Evolutionary conservation across 768 basidiomycete genomes (phyloP).

Genomic region (Phanerodontia chrysosporium): DNA sequence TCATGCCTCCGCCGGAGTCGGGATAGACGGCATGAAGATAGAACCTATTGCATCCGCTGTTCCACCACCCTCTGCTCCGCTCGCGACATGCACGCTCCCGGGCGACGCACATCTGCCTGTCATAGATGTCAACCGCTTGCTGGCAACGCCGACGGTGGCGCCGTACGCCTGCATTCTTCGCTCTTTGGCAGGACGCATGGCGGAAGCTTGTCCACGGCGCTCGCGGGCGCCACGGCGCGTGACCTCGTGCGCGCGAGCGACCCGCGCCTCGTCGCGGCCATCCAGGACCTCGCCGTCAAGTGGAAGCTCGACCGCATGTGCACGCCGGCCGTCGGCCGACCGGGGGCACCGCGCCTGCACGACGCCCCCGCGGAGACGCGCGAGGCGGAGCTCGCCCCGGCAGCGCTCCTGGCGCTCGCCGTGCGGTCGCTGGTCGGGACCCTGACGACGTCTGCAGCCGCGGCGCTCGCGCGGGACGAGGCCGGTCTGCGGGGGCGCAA

Average conservation of each 20-base stretch:
- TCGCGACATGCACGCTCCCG: slow-evolving; percentile 11
- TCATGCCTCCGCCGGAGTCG: background rate
- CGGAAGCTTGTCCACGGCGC: background rate
- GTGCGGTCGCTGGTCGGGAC: slow-evolving; percentile 30
- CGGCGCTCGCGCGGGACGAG: slow-evolving; percentile 30
- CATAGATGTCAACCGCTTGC: slow-evolving; percentile 5
- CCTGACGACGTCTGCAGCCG: slow-evolving; percentile 31
- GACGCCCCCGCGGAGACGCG: slow-evolving; percentile 4
- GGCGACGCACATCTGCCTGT: slow-evolving; percentile 7
- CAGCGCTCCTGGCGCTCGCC: slow-evolving; percentile 33
- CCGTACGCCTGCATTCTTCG: slow-evolving; percentile 10
- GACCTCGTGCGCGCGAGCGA: slow-evolving; percentile 26
- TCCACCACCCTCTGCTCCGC: background rate
- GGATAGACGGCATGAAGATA: background rate
- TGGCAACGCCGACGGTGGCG: background rate
- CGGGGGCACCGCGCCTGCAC: slow-evolving; percentile 3
- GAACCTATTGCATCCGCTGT: background rate
- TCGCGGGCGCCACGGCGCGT: slow-evolving; percentile 6
- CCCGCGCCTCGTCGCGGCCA: slow-evolving; percentile 22
- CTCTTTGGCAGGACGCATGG: slow-evolving; percentile 4
- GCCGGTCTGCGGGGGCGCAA: slow-evolving; percentile 20
- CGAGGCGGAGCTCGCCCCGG: slow-evolving; percentile 30
- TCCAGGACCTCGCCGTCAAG: slow-evolving; percentile 9
- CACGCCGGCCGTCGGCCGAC: background rate
- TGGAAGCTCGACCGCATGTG: slow-evolving; percentile 8